Base-by-base conservation (phyloP, 768 basidiomycete species). In the Tulasnella sp. region DNA sequence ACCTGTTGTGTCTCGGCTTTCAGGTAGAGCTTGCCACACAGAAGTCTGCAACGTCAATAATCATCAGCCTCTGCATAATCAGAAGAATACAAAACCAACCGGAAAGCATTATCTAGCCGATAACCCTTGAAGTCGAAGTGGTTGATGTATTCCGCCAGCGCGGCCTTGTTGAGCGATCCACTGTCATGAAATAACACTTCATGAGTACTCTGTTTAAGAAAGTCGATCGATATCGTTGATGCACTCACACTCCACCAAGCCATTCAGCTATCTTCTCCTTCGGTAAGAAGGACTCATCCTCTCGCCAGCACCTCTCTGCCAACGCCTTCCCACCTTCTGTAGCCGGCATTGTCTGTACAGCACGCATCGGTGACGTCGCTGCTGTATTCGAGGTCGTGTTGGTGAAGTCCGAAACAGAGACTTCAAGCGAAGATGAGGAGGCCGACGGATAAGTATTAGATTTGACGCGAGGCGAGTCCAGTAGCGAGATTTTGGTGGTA, bases 1-100 rank as follows among this genome's bases (percentile, higher is more conserved):
- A 99, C 86, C 72, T 98, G 93, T 68, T 99, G 96, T 0, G 94
- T 94, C 70, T 99, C 96, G 1, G 84, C 96, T 70, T 92, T 93
- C 60, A 99, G 78, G 69, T 80, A 97, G 1, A 99, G 78, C 69
- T 94, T 96, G 11, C 84, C 83, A 68, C 93, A 97, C 10, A 99
- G 73, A 22, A 83, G 84, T 62, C 93, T 92, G 65, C 8, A 24
- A 10, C 12, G 7, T 62, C 42, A 25, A 27, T 56, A 24, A 56
- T 38, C 9, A 29, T 30, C 3, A 2, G 54, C 11, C 5, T 38
- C 52, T n/a, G 19, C 12, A 30, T 11, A n/a, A 45, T 19, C 34
- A 8, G 24, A 56, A 24, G 2, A 29, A 17, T 25, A 21, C 11
- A 2, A 1, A 29, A 11, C 68, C 29, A 30, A 89, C 91, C 93